Conservation (phyloP, 2,329 filamentous ascomycete genomes). For the Neonectria magnoliae region DNA sequence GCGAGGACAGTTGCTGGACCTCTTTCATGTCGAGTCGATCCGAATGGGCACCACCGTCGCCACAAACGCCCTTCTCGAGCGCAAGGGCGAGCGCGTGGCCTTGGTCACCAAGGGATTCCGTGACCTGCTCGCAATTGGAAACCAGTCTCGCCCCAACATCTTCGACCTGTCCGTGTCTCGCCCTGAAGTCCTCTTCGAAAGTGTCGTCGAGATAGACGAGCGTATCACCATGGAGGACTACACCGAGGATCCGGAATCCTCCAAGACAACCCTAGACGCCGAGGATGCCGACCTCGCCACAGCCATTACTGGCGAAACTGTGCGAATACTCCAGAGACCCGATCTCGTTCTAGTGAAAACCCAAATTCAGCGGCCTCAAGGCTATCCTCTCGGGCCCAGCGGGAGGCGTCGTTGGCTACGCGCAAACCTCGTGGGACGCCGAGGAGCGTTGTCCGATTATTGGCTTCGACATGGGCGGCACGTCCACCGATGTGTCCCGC, state of each 20-base stretch:
- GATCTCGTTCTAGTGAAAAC: slow-evolving; percentile 49
- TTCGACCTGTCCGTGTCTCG: slow-evolving; percentile 77
- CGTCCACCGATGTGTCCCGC: slow-evolving; percentile 76
- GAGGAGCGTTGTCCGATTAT: neutral
- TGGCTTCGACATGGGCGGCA: slow-evolving; percentile 58
- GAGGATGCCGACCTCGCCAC: slow-evolving; percentile 67
- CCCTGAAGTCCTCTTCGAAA: slow-evolving; percentile 75
- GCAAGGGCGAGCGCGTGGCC: slow-evolving; percentile 77
- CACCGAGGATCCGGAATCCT: slow-evolving; percentile 70
- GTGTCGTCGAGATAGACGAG: slow-evolving; percentile 78
- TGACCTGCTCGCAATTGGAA: slow-evolving; percentile 77
- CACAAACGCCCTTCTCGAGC: slow-evolving; percentile 79
- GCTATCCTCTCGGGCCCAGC: neutral
- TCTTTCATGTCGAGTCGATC: slow-evolving; percentile 67
- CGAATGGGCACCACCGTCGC: slow-evolving; percentile 86
- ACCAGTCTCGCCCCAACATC: slow-evolving; percentile 77
- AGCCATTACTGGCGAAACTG: slow-evolving; percentile 74
- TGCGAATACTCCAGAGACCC: slow-evolving; percentile 72
- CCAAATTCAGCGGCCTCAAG: slow-evolving; percentile 28
- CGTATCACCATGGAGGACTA: slow-evolving; percentile 79
- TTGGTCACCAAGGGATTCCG: slow-evolving; percentile 78
- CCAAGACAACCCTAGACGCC: slow-evolving; percentile 56
- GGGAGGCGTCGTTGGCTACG: neutral
- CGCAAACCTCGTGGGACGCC: neutral
- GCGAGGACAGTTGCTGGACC: slow-evolving; percentile 47